A percentile compares a stretch with the other conserved stretches of the same genome.
These are phyloP conservation scores for Acanthamoeba royreba DNA, from an alignment of 208 protist genomes.

Conservation along the genomic window DNA sequence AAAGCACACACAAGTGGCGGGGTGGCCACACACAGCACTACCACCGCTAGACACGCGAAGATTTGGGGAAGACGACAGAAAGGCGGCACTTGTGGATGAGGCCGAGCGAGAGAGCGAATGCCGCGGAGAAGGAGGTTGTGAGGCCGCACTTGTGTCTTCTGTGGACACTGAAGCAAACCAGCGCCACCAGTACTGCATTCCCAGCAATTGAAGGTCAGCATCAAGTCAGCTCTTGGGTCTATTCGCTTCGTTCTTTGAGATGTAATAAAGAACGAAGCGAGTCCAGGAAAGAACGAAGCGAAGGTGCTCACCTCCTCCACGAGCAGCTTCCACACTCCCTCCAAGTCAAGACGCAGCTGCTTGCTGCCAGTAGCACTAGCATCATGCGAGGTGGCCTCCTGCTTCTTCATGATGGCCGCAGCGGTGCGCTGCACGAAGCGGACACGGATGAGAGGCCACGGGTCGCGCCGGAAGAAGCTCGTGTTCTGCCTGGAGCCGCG, in stretches of 20 bases:
- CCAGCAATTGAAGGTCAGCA: too few species aligned
- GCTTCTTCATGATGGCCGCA: not conserved
- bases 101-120: not conserved
- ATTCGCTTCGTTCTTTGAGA: too few species aligned
- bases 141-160: not conserved
- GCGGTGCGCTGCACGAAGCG: not conserved
- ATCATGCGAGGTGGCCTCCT: too few species aligned
- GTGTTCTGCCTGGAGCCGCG: not conserved
- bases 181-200: conserved; percentile 21
- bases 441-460: not conserved
- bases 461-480: not conserved
- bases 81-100: not conserved
- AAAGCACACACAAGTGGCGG: not conserved
- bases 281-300: not conserved
- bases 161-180: not conserved
- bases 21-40: not conserved
- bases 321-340: conserved; percentile 13
- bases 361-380: not conserved
- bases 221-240: too few species aligned
- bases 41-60: not conserved
- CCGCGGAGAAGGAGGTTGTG: not conserved
- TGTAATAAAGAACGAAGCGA: too few species aligned
- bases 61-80: not conserved
- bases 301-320: not conserved
- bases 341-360: not conserved